Evolutionary conservation across 1,284 basidiomycete genomes (phyloP).

Genomic region (Lignosus rhinocerotis): DNA sequence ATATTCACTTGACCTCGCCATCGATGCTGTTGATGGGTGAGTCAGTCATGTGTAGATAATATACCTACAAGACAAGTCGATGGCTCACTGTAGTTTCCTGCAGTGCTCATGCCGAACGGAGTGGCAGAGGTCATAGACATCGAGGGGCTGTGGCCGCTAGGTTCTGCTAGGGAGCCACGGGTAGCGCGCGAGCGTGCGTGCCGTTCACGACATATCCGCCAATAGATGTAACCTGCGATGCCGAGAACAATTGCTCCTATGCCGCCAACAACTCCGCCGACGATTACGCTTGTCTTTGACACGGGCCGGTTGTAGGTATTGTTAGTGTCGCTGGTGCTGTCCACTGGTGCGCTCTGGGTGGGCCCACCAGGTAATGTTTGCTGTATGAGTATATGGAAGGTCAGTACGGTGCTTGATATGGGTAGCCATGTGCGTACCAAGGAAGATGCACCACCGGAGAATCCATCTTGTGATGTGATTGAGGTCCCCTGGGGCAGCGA

Average conservation of each 20-base stretch:
- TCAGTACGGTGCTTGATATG: background rate
- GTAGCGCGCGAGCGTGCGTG: background rate
- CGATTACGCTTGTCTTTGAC: background rate
- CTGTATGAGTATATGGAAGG: background rate
- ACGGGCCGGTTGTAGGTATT: background rate
- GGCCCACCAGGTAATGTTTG: background rate
- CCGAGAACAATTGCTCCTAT: background rate
- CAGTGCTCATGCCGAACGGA: background rate
- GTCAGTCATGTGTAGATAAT: too few relatives aligned
- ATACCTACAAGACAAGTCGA: too few relatives aligned
- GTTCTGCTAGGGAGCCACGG: background rate
- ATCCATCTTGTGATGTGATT: background rate
- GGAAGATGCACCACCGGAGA: background rate
- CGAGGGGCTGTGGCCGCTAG: background rate
- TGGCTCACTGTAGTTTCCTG: too few relatives aligned
- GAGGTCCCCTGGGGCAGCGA: too few relatives aligned
- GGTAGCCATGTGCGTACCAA: background rate
- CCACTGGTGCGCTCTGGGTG: background rate
- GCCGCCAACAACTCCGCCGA: conserved; percentile 2
- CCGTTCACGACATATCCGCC: background rate
- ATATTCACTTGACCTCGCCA: too few relatives aligned
- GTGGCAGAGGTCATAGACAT: background rate
- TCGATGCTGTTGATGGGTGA: too few relatives aligned
- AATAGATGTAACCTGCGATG: background rate
- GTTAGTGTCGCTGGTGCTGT: background rate